Evolutionary conservation across 139 green algal species (phyloP).

Genomic region (Tetraselmis striata): DNA sequence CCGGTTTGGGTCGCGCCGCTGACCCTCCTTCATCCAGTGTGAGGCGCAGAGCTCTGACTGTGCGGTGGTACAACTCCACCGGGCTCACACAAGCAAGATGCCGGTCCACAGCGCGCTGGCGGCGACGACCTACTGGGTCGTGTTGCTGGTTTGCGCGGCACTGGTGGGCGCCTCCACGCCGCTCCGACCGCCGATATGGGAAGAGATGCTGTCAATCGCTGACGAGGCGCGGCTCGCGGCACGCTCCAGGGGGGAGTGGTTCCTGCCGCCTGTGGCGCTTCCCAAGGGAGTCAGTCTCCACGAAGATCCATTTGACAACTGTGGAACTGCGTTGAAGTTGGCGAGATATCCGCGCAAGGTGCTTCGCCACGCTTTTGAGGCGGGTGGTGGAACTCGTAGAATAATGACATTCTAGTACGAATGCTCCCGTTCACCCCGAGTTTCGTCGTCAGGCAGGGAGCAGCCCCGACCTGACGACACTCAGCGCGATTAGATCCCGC

Average conservation of each 20-base stretch:
- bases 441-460: too few relatives aligned
- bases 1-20: too few relatives aligned
- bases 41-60: too few relatives aligned
- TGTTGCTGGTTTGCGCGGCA: too few relatives aligned
- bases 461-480: not conserved
- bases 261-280: not conserved
- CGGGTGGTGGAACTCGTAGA: too few relatives aligned
- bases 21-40: too few relatives aligned
- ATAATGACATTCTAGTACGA: not conserved
- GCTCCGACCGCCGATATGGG: not conserved
- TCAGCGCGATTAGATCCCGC: not conserved
- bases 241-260: not conserved
- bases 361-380: too few relatives aligned
- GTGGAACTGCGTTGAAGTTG: not conserved
- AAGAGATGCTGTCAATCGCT: not conserved
- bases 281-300: not conserved
- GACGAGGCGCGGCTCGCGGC: not conserved
- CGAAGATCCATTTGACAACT: not conserved
- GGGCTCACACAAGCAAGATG: too few relatives aligned
- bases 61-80: too few relatives aligned
- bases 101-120: too few relatives aligned
- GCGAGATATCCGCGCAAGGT: not conserved
- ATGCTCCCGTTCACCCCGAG: not conserved
- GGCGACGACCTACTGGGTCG: too few relatives aligned
- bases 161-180: too few relatives aligned